Percentiles rank a stretch among this genome's conserved stretches.
phyloP scores from a whole-genome alignment of 73 alveolate genomes.

The Paraurostyla sp. region DNA sequence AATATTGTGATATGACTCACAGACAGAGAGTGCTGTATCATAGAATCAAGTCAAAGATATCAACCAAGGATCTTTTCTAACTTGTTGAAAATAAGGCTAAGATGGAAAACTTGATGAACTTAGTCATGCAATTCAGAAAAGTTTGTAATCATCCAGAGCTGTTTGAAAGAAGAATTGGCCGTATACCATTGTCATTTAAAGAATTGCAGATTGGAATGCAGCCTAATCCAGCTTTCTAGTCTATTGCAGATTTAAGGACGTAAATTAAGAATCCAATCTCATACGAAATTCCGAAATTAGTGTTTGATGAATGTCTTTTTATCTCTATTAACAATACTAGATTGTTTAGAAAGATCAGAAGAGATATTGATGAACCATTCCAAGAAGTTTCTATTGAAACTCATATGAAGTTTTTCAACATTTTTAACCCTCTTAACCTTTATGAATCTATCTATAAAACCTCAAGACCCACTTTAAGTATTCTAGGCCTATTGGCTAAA shows the following conservation, averaged over 20 bases:
- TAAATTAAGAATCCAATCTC: constrained; percentile 79
- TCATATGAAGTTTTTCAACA: constrained; percentile 54
- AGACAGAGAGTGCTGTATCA: constrained; percentile 93
- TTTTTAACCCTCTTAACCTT: constrained; percentile 22
- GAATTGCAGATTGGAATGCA: constrained; percentile 56
- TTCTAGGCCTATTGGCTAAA: not conserved
- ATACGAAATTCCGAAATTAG: constrained; percentile 87
- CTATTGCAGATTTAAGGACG: constrained; percentile 60
- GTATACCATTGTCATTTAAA: constrained; percentile 91
- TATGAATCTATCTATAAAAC: not conserved
- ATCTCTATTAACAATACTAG: constrained; percentile 2
- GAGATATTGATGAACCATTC: constrained; percentile 28
- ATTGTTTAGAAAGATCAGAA: constrained; percentile 3
- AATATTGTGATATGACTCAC: constrained; percentile 95
- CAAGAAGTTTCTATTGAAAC: constrained; percentile 33
- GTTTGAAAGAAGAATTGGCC: constrained; percentile 95
- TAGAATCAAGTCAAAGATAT: constrained; percentile 92
- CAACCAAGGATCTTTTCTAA: constrained; percentile 93
- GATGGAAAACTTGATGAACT: constrained; percentile 96
- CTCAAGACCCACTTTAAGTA: not conserved
- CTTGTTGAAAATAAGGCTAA: constrained; percentile 92
- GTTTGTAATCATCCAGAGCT: constrained; percentile 99
- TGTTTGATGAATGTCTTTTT: constrained; percentile 82
- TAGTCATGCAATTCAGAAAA: constrained; percentile 97
- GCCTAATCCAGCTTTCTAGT: constrained; percentile 54